Evolutionary conservation across 179 eudicot species (phyloP).

Genomic region (Corrigiola litoralis): DNA sequence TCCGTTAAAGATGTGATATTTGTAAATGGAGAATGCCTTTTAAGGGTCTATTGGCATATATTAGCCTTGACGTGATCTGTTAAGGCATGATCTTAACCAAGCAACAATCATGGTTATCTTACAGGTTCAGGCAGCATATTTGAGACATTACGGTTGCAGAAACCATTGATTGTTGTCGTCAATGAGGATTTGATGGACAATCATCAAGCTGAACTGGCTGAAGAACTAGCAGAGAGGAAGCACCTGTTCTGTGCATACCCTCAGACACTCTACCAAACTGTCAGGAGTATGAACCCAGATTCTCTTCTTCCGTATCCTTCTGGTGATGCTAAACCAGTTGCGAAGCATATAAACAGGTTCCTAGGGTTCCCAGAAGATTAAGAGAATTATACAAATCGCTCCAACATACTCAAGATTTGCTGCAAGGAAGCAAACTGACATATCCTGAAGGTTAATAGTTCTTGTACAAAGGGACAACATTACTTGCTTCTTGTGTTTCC

Average conservation of each 20-base stretch:
- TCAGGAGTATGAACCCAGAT: constrained; percentile 40
- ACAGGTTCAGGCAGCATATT: constrained; percentile 71
- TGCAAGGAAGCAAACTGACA: background rate
- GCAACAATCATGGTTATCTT: background rate
- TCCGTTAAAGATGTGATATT: too few species aligned
- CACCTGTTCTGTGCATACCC: constrained; percentile 79
- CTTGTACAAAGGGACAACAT: too few species aligned
- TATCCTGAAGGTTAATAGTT: background rate
- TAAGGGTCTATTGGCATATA: background rate
- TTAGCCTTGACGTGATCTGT: background rate
- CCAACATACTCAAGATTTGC: background rate
- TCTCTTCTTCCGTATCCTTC: constrained; percentile 59
- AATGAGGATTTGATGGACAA: constrained; percentile 79
- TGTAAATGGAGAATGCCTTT: too few species aligned
- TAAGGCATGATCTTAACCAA: background rate
- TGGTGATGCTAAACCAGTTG: constrained; percentile 85
- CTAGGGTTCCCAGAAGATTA: constrained; percentile 62
- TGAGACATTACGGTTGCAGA: constrained; percentile 48
- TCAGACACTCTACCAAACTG: constrained; percentile 48
- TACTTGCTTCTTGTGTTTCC: too few species aligned
- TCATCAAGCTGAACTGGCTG: constrained; percentile 89
- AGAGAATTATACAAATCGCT: background rate
- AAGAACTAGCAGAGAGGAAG: constrained; percentile 74
- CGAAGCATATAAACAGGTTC: constrained; percentile 59
- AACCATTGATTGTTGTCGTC: constrained; percentile 54